Percentiles rank a stretch among this genome's conserved stretches.
Evolutionary conservation across 2,329 filamentous ascomycete species (phyloP).

Genomic region (Didymosphaeria variabile): DNA sequence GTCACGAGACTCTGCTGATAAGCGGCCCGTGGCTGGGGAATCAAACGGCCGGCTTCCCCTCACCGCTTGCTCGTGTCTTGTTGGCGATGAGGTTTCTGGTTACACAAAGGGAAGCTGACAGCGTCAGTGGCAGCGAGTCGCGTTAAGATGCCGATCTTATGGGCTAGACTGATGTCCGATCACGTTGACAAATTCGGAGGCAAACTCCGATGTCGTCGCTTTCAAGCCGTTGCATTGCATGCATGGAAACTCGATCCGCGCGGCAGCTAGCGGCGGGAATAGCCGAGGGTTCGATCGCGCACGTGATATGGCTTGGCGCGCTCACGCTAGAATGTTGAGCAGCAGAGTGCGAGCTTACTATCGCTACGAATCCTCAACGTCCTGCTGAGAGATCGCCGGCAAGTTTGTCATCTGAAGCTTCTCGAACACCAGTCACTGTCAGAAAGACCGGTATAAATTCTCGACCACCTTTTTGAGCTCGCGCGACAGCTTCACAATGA

Average conservation of each 20-base stretch:
- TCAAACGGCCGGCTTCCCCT: neutral
- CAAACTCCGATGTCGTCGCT: neutral
- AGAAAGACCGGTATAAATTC: neutral
- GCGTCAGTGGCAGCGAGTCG: neutral
- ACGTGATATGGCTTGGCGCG: constrained; percentile 4
- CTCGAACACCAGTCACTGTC: neutral
- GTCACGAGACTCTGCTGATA: neutral
- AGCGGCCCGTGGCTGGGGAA: neutral
- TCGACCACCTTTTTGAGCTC: neutral
- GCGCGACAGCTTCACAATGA: constrained; percentile 27
- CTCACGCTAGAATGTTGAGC: neutral
- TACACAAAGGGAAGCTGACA: neutral
- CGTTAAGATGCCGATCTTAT: neutral
- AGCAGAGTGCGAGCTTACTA: neutral
- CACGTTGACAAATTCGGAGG: neutral
- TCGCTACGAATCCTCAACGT: neutral
- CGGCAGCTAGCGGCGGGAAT: constrained; percentile 8
- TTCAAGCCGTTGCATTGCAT: neutral
- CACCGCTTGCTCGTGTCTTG: constrained; percentile 5
- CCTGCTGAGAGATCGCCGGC: neutral
- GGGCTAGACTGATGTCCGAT: neutral
- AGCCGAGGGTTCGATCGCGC: neutral
- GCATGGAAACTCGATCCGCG: neutral
- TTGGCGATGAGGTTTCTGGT: neutral
- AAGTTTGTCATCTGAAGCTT: neutral